Evolutionary conservation across 345 rosid species (phyloP).

Genomic region (Arabis hirsuta): DNA sequence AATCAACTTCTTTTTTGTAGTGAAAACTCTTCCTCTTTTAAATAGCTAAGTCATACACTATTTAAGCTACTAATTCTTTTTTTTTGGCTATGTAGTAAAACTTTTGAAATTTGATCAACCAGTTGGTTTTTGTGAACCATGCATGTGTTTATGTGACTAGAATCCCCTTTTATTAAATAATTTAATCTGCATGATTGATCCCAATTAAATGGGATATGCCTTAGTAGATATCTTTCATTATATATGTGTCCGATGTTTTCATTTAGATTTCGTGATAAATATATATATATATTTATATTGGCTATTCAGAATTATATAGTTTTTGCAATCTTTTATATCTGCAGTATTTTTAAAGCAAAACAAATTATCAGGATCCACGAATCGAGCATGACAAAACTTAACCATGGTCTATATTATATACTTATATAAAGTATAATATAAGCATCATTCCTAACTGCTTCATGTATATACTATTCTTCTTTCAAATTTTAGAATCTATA

Average conservation of each 20-base stretch:
- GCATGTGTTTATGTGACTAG: slow-evolving; percentile 28
- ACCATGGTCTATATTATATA: slow-evolving; percentile 3
- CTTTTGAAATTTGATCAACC: background rate
- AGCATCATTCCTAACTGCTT: slow-evolving; percentile 13
- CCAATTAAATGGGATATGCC: slow-evolving; percentile 38
- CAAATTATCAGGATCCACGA: slow-evolving; percentile 5
- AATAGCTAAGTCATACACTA: no score
- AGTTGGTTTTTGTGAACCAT: slow-evolving; percentile 21
- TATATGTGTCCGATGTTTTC: slow-evolving; percentile 20
- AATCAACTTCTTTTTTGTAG: no score
- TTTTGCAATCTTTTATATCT: background rate
- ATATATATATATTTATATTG: no score
- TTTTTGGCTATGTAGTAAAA: no score
- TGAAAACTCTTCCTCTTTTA: no score
- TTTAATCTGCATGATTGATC: slow-evolving; percentile 33
- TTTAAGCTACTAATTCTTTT: no score
- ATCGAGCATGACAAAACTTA: slow-evolving; percentile 12
- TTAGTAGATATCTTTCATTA: slow-evolving; percentile 22
- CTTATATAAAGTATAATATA: background rate
- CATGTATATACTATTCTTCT: background rate
- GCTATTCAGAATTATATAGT: background rate
- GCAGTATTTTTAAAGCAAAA: slow-evolving; percentile 7
- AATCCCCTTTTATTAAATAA: slow-evolving; percentile 11
- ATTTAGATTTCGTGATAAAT: slow-evolving; percentile 1
- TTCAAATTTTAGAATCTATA: no score